A percentile compares a stretch with the other conserved stretches of the same genome.
Evolutionary conservation across 2,329 filamentous ascomycete genomes (phyloP).

Genomic region (Sporothrix curviconia): DNA sequence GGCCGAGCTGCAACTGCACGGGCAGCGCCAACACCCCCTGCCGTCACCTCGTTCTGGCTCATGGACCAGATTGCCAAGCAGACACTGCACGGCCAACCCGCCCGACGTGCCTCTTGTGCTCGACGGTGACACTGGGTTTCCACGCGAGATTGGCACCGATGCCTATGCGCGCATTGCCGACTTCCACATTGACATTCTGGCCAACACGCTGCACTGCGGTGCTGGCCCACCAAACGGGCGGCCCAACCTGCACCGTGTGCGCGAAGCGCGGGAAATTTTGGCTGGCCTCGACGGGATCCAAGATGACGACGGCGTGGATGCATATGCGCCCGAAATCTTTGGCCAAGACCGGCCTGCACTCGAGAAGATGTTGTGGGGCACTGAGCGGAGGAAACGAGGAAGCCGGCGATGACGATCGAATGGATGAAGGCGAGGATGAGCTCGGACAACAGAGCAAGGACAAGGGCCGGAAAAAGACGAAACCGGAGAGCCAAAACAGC

Average conservation of each 20-base stretch:
- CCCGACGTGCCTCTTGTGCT: conserved; percentile 26
- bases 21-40: conserved; percentile 32
- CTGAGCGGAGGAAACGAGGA: background rate
- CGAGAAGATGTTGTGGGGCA: conserved; percentile 12
- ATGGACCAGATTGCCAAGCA: conserved; percentile 47
- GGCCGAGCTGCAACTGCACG: conserved; percentile 42
- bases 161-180: conserved; percentile 41
- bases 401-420: background rate
- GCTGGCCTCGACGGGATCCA: conserved; percentile 36
- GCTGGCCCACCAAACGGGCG: conserved; percentile 28
- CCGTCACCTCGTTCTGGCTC: conserved; percentile 48
- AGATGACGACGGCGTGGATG: conserved; percentile 33
- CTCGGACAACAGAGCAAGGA: background rate
- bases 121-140: conserved; percentile 30
- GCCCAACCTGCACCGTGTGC: conserved; percentile 33
- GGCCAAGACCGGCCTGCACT: conserved; percentile 18
- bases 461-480: no score
- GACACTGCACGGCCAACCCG: conserved; percentile 38
- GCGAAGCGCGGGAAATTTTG: conserved; percentile 46
- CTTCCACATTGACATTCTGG: conserved; percentile 46
- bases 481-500: background rate
- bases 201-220: conserved; percentile 45
- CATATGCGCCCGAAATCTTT: conserved; percentile 43
- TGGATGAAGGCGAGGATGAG: background rate
- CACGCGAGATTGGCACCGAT: conserved; percentile 18